Evolutionary conservation across 2,329 filamentous ascomycete species (phyloP), one percentile per base, ranked within the genome.

Genomic region (Clarireedia monteithiana): DNA sequence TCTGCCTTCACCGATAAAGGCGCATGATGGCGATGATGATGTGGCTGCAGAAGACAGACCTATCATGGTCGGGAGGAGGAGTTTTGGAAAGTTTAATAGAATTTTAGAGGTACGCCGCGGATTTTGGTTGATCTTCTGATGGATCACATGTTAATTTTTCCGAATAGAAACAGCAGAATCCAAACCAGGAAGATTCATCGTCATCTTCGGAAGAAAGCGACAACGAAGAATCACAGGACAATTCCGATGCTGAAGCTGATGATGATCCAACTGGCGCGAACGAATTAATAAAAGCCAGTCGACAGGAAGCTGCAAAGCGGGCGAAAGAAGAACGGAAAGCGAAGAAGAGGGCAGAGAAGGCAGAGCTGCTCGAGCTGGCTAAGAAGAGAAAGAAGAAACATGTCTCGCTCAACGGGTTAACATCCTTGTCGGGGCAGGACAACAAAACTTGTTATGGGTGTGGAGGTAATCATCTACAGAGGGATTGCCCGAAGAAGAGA

Each of bases 311-410:
- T 23, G 69, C 70, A 3, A 69, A 71, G 23, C 71, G 71, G 58
- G 66, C 69, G 9, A 74, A 73, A 49, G 71, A 70, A 44, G 72
- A 74, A 50, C 72, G 73, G 69, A 67, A 73, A 62, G 72, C 72
- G 40, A 77, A 75, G 64, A 75, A 74, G 63, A 75, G 77, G 49
- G 72, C 72, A 26, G 77, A 78, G 57, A 73, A 74, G 50, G 71
- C 71, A 24, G 77, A 76, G 60, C 70, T 73, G 12, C 71, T 73
- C 60, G 74, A 81, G 61, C 69, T 84, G 17, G 78, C 81, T 6
- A 79, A 82, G 44, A 77, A 79, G 66, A 74, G 83, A 46, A 78
- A 81, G 64, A 83, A 83, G 68, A 86, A 85, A 68, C 81, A 86
- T 55, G 76, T 88, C 51, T 84, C 85, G 59, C 71, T 89, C 55